Conservation (phyloP, 2,329 filamentous ascomycete species). For the Colletotrichum navitas region DNA sequence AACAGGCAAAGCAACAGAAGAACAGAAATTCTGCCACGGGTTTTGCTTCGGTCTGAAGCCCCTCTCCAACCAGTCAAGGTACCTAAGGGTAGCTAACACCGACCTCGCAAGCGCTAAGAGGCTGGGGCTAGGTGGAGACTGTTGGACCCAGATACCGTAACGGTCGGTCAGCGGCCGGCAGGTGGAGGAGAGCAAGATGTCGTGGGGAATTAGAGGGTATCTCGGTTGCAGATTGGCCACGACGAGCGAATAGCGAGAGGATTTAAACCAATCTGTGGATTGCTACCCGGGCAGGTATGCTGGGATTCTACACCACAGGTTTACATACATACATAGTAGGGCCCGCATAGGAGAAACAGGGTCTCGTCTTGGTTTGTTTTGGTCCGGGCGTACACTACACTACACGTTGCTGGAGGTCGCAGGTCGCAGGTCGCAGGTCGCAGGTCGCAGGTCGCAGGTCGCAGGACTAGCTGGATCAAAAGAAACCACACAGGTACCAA, state of each 20-base stretch:
- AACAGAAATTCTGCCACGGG: slow-evolving; percentile 36
- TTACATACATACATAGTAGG: too few species aligned
- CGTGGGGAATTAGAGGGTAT: slow-evolving; percentile 33
- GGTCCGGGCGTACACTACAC: background rate
- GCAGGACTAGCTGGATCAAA: too few species aligned
- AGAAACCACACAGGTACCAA: background rate
- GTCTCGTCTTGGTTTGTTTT: background rate
- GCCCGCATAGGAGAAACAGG: background rate
- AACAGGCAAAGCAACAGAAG: background rate
- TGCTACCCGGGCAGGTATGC: background rate
- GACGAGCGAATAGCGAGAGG: background rate
- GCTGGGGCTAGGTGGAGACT: slow-evolving; percentile 24
- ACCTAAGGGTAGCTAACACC: slow-evolving; percentile 2
- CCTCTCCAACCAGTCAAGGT: slow-evolving; percentile 29
- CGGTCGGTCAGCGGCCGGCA: slow-evolving; percentile 21
- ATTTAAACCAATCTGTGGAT: background rate
- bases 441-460: background rate
- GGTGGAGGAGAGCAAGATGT: slow-evolving; percentile 24
- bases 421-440: too few species aligned
- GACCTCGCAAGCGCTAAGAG: slow-evolving; percentile 40
- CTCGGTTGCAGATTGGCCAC: slow-evolving; percentile 13
- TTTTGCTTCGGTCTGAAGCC: slow-evolving; percentile 36
- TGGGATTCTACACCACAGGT: slow-evolving; percentile 1
- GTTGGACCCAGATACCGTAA: slow-evolving; percentile 23
- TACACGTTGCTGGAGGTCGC: background rate